Conservation (phyloP, 495 filamentous ascomycete genomes). For the Aspergillus nidulans region DNA sequence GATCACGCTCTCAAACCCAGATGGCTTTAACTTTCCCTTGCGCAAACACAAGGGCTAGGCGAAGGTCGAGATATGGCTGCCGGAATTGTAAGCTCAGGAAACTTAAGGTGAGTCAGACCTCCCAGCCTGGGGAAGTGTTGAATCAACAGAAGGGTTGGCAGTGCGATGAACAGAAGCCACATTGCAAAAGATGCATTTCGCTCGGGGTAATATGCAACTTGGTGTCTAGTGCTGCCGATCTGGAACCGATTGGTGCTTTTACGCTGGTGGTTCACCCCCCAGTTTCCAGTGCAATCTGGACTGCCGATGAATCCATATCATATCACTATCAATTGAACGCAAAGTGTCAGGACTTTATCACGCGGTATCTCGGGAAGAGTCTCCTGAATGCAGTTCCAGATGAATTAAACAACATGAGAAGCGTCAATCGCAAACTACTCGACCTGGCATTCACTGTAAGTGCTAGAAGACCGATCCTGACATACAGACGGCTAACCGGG, state of each 20-base stretch:
- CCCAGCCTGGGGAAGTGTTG: too few relatives aligned
- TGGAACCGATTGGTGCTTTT: slow-evolving; percentile 31
- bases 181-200: slow-evolving; percentile 40
- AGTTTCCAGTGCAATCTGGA: slow-evolving; percentile 29
- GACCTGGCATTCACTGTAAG: slow-evolving; percentile 34
- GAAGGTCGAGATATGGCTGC: slow-evolving; percentile 42
- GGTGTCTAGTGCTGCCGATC: slow-evolving; percentile 30
- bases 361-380: slow-evolving; percentile 34
- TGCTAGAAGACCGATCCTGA: slow-evolving; percentile 1
- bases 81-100: slow-evolving; percentile 49
- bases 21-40: too few relatives aligned
- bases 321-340: slow-evolving; percentile 26
- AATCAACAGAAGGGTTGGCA: too few relatives aligned
- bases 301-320: slow-evolving; percentile 23
- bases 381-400: slow-evolving; percentile 25
- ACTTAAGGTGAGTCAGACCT: slow-evolving; percentile 37
- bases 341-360: slow-evolving; percentile 37
- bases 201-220: slow-evolving; percentile 45
- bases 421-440: slow-evolving; percentile 36
- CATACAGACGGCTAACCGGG: slow-evolving; percentile 18
- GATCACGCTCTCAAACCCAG: too few relatives aligned
- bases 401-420: slow-evolving; percentile 30
- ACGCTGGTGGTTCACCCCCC: slow-evolving; percentile 15
- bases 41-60: slow-evolving; percentile 12
- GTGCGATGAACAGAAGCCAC: slow-evolving; percentile 44